These are phyloP conservation scores for Elasticomyces elasticus DNA, from an alignment of 495 filamentous ascomycete genomes.

Conservation along the genomic window DNA sequence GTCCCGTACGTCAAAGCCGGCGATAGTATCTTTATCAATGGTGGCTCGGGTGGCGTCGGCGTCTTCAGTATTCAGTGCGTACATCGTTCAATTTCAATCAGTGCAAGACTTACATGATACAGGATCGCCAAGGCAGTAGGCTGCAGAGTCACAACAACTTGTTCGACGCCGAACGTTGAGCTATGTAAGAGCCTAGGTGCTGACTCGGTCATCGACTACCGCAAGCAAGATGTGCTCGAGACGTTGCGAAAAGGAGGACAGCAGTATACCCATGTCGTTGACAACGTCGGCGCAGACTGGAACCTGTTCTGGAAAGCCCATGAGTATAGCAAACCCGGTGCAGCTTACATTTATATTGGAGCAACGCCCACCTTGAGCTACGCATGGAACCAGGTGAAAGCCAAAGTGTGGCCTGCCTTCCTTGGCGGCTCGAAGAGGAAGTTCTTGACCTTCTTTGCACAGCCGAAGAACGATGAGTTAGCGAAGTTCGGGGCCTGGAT, in stretches of 20 bases:
- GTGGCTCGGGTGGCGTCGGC: conserved; percentile 54
- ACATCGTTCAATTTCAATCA: no score
- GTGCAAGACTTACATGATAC: no score
- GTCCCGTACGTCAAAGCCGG: conserved; percentile 44
- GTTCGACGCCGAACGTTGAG: conserved; percentile 49
- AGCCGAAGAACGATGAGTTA: conserved; percentile 13
- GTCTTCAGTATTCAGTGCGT: conserved; percentile 55
- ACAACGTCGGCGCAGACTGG: conserved; percentile 16
- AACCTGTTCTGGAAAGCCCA: conserved; percentile 19
- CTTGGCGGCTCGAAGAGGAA: conserved; percentile 24
- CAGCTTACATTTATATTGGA: conserved; percentile 18
- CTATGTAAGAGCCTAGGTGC: conserved; percentile 29
- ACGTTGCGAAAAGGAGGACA: conserved; percentile 9
- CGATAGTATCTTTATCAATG: conserved; percentile 57
- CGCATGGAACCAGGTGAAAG: conserved; percentile 4
- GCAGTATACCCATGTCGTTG: conserved; percentile 19
- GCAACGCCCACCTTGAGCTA: conserved; percentile 10
- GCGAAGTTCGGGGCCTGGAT: conserved; percentile 22
- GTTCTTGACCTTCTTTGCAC: conserved; percentile 13
- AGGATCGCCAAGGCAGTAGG: conserved; percentile 56
- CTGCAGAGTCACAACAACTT: conserved; percentile 51
- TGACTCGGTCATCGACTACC: conserved; percentile 25
- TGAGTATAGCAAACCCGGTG: conserved; percentile 17
- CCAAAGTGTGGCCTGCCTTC: conserved; percentile 16
- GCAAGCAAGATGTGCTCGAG: conserved; percentile 12